Base-by-base conservation (phyloP, 129 eudicot genomes). In the Saposhnikovia divaricata region DNA sequence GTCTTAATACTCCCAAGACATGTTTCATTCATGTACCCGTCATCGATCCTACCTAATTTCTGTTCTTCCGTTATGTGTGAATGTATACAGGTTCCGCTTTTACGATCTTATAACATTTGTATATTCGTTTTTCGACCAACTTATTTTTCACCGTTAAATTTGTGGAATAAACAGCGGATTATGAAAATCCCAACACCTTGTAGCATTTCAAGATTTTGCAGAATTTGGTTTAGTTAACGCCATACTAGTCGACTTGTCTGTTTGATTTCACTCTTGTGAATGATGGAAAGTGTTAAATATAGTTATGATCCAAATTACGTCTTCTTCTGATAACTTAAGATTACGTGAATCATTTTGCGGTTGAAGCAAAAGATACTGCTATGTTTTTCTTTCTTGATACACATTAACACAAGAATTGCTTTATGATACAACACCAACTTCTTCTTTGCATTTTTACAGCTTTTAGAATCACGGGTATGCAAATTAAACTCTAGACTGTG, bases 1-100 rank as follows among this genome's bases (percentile, higher is more conserved):
- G 93, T 89, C 92, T 53, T 84, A 87, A 91, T 91, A 81, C 68
- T 79, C 85, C 96, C 90, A 85, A 81, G 89, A 91, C 96, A 89
- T 83, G 86, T 84, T 89, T 85, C 90, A 87, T 83, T 82, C 80
- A 80, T 89, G 89, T 87, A 89, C 87, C 91, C 92, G 84, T 84
- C 89, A 83, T 80, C 85, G 89, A 90, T 80, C 96, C 92, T 61
- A 61, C 75, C 51, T 38, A 38, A 72, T 21, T 40, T 72, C 31
- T 23, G 40, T 37, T 27, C 73, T 68, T 68, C 42, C 12, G 19
- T 68, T 87, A 86, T 88, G 45, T 61, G 69, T 61, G 34, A n/a
- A 61, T 61, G 34, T 61, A 25, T n/a, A n/a, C 69, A 9, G 66
- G 15, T 28, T 61, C 14, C 69, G 4, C 5, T 57, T 23, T 23